Evolutionary conservation across 768 basidiomycete genomes (phyloP).

Genomic region (Boletus coccyginus): DNA sequence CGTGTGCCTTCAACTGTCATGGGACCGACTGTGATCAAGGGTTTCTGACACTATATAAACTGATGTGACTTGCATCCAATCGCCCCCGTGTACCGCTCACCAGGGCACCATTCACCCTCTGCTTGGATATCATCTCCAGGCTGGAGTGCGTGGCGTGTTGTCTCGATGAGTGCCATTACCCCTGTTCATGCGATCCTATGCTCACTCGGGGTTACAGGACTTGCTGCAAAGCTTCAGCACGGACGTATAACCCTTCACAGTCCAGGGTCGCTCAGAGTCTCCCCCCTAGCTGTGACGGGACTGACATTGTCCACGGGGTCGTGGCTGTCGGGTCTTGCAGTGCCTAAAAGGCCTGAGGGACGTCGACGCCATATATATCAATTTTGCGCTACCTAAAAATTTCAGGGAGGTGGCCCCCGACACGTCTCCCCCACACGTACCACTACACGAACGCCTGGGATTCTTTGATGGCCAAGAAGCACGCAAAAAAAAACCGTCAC

Average conservation of each 20-base stretch:
- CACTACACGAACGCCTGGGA: not conserved
- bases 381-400: not conserved
- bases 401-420: not conserved
- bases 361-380: not conserved
- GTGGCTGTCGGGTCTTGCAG: not conserved
- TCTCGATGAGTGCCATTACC: conserved; percentile 32
- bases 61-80: not conserved
- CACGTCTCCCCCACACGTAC: not conserved
- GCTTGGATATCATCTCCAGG: not conserved
- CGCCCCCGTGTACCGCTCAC: not conserved
- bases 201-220: not conserved
- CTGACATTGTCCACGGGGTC: not conserved
- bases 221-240: not conserved
- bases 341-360: not conserved
- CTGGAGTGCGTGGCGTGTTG: not conserved
- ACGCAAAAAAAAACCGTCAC: not conserved
- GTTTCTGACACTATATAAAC: not conserved
- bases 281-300: not conserved
- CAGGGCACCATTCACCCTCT: not conserved
- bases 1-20: not conserved
- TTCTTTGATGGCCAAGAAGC: not conserved
- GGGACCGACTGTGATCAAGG: not conserved
- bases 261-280: not conserved
- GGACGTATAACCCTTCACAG: not conserved
- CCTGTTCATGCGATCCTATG: not conserved